These are phyloP conservation scores for Scheffersomyces stipitis DNA, from an alignment of 805 yeast species.

Conservation along the genomic window DNA sequence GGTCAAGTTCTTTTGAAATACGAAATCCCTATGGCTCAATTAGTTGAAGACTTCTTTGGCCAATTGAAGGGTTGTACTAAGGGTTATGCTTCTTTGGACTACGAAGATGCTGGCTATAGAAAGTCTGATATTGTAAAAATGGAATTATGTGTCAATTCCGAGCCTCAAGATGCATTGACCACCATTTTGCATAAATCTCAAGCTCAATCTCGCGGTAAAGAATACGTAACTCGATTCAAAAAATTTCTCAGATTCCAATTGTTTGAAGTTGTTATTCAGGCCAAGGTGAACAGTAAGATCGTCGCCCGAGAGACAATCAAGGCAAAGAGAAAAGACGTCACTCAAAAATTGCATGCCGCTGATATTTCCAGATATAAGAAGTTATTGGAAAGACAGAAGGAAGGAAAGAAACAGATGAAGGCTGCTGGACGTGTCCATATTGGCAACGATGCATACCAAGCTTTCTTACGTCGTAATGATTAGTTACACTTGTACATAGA, in stretches of 20 bases:
- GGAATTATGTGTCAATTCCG: constrained; percentile 87
- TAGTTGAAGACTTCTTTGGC: constrained; percentile 95
- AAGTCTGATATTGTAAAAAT: constrained; percentile 80
- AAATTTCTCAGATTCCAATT: constrained; percentile 78
- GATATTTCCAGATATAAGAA: constrained; percentile 90
- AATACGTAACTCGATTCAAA: constrained; percentile 80
- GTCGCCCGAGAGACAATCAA: constrained; percentile 91
- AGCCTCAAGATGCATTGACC: constrained; percentile 86
- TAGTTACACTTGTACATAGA: no score
- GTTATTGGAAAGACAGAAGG: constrained; percentile 83
- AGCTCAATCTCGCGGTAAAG: constrained; percentile 69
- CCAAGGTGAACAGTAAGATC: constrained; percentile 74
- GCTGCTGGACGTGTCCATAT: constrained; percentile 75
- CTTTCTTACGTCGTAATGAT: constrained; percentile 56
- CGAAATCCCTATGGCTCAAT: constrained; percentile 79
- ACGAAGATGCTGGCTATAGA: constrained; percentile 88
- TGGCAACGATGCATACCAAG: constrained; percentile 84
- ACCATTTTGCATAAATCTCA: constrained; percentile 85
- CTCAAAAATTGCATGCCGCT: constrained; percentile 89
- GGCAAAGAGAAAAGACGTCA: constrained; percentile 92
- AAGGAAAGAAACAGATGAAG: constrained; percentile 86
- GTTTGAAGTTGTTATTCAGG: constrained; percentile 91
- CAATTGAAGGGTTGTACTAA: constrained; percentile 83
- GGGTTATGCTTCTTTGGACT: constrained; percentile 93
- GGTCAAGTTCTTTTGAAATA: constrained; percentile 83